Percentiles rank a stretch among this genome's conserved stretches.
phyloP scores from a whole-genome alignment of 2,329 filamentous ascomycete genomes.

The Xylariaceae sp. region DNA sequence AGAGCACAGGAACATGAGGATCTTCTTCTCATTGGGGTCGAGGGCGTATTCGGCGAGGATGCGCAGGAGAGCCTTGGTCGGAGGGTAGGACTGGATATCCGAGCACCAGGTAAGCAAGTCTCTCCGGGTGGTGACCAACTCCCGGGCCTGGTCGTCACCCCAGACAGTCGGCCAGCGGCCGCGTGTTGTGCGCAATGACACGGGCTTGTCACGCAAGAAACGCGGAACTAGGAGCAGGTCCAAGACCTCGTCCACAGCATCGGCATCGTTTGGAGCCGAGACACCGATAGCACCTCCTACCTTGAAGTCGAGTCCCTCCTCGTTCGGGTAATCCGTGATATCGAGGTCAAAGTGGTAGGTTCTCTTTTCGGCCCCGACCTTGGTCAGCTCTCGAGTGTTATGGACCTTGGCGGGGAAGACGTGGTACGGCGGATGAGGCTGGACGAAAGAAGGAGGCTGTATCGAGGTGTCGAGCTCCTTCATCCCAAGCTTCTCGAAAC shows the following conservation, averaged over 20 bases:
- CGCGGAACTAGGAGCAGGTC: constrained; percentile 74
- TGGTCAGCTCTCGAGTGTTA: constrained; percentile 78
- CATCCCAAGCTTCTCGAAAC: constrained; percentile 24
- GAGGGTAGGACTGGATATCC: constrained; percentile 87
- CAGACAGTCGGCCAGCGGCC: constrained; percentile 97
- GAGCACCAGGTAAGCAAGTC: constrained; percentile 94
- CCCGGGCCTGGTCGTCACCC: constrained; percentile 80
- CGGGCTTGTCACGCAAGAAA: constrained; percentile 74
- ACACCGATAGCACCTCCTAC: constrained; percentile 94
- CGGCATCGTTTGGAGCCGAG: constrained; percentile 74
- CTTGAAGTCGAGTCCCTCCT: constrained; percentile 83
- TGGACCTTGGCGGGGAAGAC: constrained; percentile 87
- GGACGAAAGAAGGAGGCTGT: constrained; percentile 82
- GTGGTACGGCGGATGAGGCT: constrained; percentile 88
- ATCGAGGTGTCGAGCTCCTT: constrained; percentile 48
- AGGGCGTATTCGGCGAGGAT: constrained; percentile 78
- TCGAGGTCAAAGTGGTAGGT: constrained; percentile 98
- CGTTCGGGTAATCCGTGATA: constrained; percentile 85
- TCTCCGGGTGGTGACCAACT: constrained; percentile 81
- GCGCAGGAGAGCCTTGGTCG: constrained; percentile 79
- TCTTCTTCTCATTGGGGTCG: constrained; percentile 77
- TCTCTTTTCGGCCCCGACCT: constrained; percentile 83
- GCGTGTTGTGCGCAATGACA: constrained; percentile 67
- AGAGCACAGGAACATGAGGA: constrained; percentile 77
- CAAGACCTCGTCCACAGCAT: constrained; percentile 74